Base-by-base conservation (phyloP, 1,284 basidiomycete species). In the Tilletia indica region DNA sequence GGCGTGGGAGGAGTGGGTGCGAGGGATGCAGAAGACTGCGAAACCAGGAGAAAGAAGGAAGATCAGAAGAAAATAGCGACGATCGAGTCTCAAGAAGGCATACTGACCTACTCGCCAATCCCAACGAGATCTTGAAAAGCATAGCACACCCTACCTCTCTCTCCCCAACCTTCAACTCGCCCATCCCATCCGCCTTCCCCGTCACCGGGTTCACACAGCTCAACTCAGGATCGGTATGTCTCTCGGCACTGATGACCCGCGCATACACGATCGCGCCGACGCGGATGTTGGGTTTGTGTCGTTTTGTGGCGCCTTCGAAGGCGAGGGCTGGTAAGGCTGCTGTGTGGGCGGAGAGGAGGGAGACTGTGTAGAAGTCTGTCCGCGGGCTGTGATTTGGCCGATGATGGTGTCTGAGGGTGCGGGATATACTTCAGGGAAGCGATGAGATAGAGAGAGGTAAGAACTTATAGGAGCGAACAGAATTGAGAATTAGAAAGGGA, bases 301-400 rank as follows among this genome's bases (percentile, higher is more conserved):
- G 76, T 68, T 83, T 83, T 2, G 82, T 82, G 8, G 82, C 82
- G 25, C 82, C 82, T 68, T 83, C 81, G 45, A 84, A 84, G 16
- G 78, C 72, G 34, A 84, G 78, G 9, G 74, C 80, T 4, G 82
- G 80, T 2, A 84, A 72, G 34, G 77, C 78, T 2, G 68, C 48
- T 64, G 82, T 78, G 1, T 80, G 74, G 11, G 25, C 38, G 21
- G 69, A 67, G 58, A 77, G 78, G 21, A 84, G 76, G 14, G 82
- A 72, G 39, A 78, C 72, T 11, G 78, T 79, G 68, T 82, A 84
- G 19, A 74, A 76, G 42, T 84, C 82, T 16, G 76, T 21, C 77
- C 76, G 16, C 80, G 76, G 45, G 76, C 74, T 9, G 80, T 80
- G 68, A 84, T 79, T 58, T 83, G 82, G 19, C 74, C 78, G 63